Percentiles rank a stretch among this genome's conserved stretches.
phyloP scores from a whole-genome alignment of 495 filamentous ascomycete genomes.

The Aspergillus egyptiacus region DNA sequence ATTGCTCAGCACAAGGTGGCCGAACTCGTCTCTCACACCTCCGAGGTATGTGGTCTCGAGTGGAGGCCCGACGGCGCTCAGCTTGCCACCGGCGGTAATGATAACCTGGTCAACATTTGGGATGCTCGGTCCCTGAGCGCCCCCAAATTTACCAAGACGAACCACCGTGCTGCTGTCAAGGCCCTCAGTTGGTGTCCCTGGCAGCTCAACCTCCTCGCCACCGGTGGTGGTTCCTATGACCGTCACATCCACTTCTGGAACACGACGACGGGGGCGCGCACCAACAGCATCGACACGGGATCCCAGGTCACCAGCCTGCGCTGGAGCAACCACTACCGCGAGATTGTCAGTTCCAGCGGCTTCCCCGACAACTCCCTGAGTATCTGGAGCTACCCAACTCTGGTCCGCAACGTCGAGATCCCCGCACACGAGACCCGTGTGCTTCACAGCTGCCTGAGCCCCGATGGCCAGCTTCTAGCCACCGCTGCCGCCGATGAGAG shows the following conservation, averaged over 20 bases:
- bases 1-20: slow-evolving; percentile 96
- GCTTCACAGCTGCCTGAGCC: slow-evolving; percentile 88
- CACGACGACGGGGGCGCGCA: slow-evolving; percentile 89
- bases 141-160: slow-evolving; percentile 98
- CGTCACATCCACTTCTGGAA: slow-evolving; percentile 99
- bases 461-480: slow-evolving; percentile 94
- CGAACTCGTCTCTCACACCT: slow-evolving; percentile 92
- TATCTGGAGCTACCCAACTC: slow-evolving; percentile 97
- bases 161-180: slow-evolving; percentile 98
- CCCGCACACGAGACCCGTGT: slow-evolving; percentile 98
- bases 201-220: slow-evolving; percentile 94
- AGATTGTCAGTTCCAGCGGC: slow-evolving; percentile 93
- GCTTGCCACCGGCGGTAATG: slow-evolving; percentile 94
- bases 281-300: slow-evolving; percentile 98
- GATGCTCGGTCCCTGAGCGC: slow-evolving; percentile 86
- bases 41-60: slow-evolving; percentile 95
- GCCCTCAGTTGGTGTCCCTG: slow-evolving; percentile 98
- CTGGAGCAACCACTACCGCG: slow-evolving; percentile 94
- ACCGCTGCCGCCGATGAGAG: slow-evolving; percentile 94
- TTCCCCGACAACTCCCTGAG: slow-evolving; percentile 98
- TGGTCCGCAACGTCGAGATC: slow-evolving; percentile 96
- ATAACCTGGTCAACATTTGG: slow-evolving; percentile 99
- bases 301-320: slow-evolving; percentile 92
- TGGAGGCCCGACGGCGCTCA: slow-evolving; percentile 95
- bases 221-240: slow-evolving; percentile 93